Evolutionary conservation across 495 filamentous ascomycete species (phyloP).

Genomic region (Paragyromitra xinjiangensis): DNA sequence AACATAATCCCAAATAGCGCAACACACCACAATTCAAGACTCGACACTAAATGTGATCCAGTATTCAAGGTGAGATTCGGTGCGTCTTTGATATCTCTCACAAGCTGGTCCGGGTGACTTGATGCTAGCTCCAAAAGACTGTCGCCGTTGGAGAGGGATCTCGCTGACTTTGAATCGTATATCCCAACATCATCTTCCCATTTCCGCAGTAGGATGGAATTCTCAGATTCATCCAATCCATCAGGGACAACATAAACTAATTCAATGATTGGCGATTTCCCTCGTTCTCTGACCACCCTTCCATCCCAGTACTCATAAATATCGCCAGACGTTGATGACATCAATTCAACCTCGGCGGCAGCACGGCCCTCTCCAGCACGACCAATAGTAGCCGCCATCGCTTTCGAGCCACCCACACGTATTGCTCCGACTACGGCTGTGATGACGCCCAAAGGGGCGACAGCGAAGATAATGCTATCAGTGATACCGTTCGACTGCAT

Average conservation of each 20-base stretch:
- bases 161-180: constrained; percentile 8
- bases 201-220: neutral
- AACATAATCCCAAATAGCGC: constrained; percentile 48
- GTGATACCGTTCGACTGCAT: constrained; percentile 63
- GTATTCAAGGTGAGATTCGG: constrained; percentile 29
- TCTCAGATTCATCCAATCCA: neutral
- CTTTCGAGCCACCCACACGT: constrained; percentile 64
- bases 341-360: neutral
- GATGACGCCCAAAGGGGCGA: constrained; percentile 67
- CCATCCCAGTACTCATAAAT: constrained; percentile 53
- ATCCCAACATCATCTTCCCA: constrained; percentile 18
- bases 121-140: neutral
- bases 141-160: neutral
- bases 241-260: constrained; percentile 17
- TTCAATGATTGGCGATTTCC: constrained; percentile 18
- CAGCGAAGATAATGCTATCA: constrained; percentile 66
- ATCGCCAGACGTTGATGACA: constrained; percentile 47
- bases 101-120: neutral
- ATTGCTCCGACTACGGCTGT: constrained; percentile 66
- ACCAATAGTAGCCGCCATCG: constrained; percentile 65
- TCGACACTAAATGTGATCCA: neutral
- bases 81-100: neutral
- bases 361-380: constrained; percentile 57
- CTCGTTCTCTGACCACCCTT: constrained; percentile 38
- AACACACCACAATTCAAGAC: constrained; percentile 36